Evolutionary conservation across 2,329 filamentous ascomycete species (phyloP).

Genomic region (Endoconidiophora laricicola): DNA sequence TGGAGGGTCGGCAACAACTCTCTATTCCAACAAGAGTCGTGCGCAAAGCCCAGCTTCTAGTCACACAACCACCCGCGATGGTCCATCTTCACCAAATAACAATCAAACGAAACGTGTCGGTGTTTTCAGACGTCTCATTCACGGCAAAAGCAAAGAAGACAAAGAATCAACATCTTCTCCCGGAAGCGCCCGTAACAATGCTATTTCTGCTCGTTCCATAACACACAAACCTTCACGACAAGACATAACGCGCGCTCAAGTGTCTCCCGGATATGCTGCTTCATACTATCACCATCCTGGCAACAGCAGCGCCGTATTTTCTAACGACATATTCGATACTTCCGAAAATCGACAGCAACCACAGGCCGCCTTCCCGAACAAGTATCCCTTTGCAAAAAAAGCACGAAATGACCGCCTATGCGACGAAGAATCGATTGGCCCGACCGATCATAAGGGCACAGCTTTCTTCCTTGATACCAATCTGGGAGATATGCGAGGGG

Average conservation of each 20-base stretch:
- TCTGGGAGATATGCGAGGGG: slow-evolving; percentile 72
- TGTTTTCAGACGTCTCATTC: slow-evolving; percentile 12
- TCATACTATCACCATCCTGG: slow-evolving; percentile 2
- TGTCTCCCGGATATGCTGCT: slow-evolving; percentile 16
- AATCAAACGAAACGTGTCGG: slow-evolving; percentile 23
- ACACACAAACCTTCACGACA: slow-evolving; percentile 30
- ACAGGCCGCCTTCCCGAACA: slow-evolving; percentile 36
- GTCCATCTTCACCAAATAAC: slow-evolving; percentile 18
- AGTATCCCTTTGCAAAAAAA: slow-evolving; percentile 46
- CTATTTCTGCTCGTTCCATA: slow-evolving; percentile 19
- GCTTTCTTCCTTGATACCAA: slow-evolving; percentile 75
- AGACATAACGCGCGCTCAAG: slow-evolving; percentile 24
- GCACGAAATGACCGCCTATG: slow-evolving; percentile 27
- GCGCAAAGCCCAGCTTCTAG: slow-evolving; percentile 73
- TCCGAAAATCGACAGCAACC: slow-evolving; percentile 11
- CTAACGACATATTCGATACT: slow-evolving; percentile 14
- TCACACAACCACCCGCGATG: slow-evolving; percentile 34
- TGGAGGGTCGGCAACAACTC: slow-evolving; percentile 25
- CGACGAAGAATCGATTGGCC: slow-evolving; percentile 44
- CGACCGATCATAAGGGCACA: slow-evolving; percentile 41
- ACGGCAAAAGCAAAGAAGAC: slow-evolving; percentile 11
- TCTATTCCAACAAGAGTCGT: slow-evolving; percentile 37
- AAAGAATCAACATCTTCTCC: slow-evolving; percentile 15
- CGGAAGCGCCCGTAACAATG: slow-evolving; percentile 14
- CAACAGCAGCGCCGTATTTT: slow-evolving; percentile 6